Conservation (phyloP, 306 rosid species). For the Castanospermum australe region DNA sequence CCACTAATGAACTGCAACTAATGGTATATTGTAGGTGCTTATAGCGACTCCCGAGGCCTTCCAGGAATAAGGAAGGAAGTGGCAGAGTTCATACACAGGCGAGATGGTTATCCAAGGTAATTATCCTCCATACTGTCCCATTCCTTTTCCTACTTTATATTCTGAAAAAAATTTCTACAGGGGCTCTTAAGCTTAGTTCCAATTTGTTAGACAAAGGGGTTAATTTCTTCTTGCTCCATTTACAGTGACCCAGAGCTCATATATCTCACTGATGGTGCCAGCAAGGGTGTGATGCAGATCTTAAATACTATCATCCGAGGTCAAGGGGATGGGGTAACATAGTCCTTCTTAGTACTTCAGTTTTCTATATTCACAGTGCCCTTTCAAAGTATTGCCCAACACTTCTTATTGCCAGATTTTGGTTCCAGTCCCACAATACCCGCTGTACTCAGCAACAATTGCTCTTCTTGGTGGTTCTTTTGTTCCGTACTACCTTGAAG, state of each 20-base stretch:
- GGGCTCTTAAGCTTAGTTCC: conserved; percentile 24
- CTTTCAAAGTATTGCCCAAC: conserved; percentile 17
- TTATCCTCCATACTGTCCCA: background rate
- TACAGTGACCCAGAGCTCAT: conserved; percentile 93
- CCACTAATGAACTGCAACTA: conserved; percentile 15
- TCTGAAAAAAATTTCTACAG: background rate
- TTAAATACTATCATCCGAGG: conserved; percentile 83
- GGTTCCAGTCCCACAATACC: conserved; percentile 99
- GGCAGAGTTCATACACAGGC: conserved; percentile 85
- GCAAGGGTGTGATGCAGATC: conserved; percentile 99
- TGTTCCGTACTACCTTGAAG: conserved; percentile 98
- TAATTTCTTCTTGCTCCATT: conserved; percentile 36
- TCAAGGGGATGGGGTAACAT: conserved; percentile 88
- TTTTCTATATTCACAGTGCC: conserved; percentile 8
- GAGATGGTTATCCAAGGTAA: conserved; percentile 98
- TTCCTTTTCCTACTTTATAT: background rate
- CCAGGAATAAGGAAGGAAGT: conserved; percentile 93
- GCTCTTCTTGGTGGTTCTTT: conserved; percentile 86
- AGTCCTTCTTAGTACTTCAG: background rate
- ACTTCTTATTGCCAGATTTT: conserved; percentile 58
- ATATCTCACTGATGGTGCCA: conserved; percentile 97
- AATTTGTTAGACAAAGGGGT: conserved; percentile 23
- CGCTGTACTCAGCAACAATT: conserved; percentile 95
- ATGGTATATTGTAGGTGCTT: conserved; percentile 69
- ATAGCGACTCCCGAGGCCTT: conserved; percentile 95